These are phyloP conservation scores for Pseudogymnoascus sp. DNA, from an alignment of 2,329 filamentous ascomycete species.

Conservation along the genomic window DNA sequence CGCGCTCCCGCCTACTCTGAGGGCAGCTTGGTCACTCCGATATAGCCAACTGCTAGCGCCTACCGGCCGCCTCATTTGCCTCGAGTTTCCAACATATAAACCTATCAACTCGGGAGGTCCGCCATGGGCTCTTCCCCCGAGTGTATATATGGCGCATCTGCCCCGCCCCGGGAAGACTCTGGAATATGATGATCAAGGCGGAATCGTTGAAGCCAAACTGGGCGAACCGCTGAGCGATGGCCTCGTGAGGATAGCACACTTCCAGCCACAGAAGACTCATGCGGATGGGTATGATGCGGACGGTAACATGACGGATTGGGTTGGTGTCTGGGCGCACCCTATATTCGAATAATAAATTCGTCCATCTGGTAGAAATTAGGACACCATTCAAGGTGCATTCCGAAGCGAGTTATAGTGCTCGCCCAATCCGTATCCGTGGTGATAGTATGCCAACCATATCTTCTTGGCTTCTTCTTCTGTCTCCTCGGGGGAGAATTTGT, in stretches of 20 bases:
- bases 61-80: constrained; percentile 50
- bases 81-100: constrained; percentile 76
- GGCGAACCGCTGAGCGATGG: constrained; percentile 36
- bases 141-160: constrained; percentile 67
- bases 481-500: constrained; percentile 59
- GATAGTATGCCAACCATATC: constrained; percentile 89
- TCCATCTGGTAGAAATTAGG: background rate
- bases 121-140: constrained; percentile 63
- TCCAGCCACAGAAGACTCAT: constrained; percentile 48
- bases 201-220: constrained; percentile 43
- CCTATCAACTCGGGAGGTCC: constrained; percentile 60
- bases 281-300: constrained; percentile 39
- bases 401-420: constrained; percentile 94
- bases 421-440: constrained; percentile 86
- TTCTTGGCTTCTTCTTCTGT: constrained; percentile 42
- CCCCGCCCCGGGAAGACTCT: constrained; percentile 62
- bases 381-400: constrained; percentile 30
- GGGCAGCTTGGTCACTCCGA: constrained; percentile 48
- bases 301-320: constrained; percentile 45
- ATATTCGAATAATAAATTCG: constrained; percentile 9
- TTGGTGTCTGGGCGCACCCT: constrained; percentile 46
- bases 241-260: constrained; percentile 42
- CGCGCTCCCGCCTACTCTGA: constrained; percentile 49
- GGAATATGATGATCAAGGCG: constrained; percentile 50
- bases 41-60: constrained; percentile 45